Base-by-base conservation (phyloP, 2,329 filamentous ascomycete species). In the Colletotrichum godetiae region DNA sequence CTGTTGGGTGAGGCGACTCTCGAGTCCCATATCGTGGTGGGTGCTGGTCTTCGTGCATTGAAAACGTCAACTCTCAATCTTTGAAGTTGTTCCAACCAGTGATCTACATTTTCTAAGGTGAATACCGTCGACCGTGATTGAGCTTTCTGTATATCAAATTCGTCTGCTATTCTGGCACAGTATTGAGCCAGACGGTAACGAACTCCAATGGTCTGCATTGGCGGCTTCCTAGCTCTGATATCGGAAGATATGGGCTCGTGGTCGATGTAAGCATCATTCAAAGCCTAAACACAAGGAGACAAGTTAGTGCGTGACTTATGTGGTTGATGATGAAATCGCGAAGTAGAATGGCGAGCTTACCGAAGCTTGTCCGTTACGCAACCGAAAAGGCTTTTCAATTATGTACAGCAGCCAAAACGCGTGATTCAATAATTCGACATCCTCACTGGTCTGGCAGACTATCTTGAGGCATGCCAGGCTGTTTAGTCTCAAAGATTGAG, bases 391-490 rank as follows among this genome's bases (percentile, higher is more conserved):
- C 19, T 65, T 65, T 27, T 65, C 62, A 2, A 57, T 42, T 1
- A 10, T 24, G 15, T 57, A 65, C 27, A 65, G 62, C 12, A 65
- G 12, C 62, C 62, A 57, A 33, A 57, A 42, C 1, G 62, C 62
- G 15, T 56, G 22, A 5, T 42, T 42, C 10, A 35, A 35, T 5
- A 24, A 27, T 29, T 10, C 46, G 22, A 7, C 29, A 10, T 64
- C 55, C 10, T 11, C 13, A 4, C 19, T 19, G 6, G 11, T 55
- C 5, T 35, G n/a, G 13, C 61, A 64, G 13, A 52, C 29, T 19
- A 31, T 29, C n/a, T 27, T 53, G 8, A 64, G 24, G 4, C 27
- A 29, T 5, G 29, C 29, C 2, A 64, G 24, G 3, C 6, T 24
- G 12, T 64, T 55, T 6, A 64, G 46, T 24, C 19, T 55, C n/a